A percentile compares a stretch with the other conserved stretches of the same genome.
Evolutionary conservation across 805 yeast species (phyloP).

Genomic region (Schwanniomyces polymorphus): DNA sequence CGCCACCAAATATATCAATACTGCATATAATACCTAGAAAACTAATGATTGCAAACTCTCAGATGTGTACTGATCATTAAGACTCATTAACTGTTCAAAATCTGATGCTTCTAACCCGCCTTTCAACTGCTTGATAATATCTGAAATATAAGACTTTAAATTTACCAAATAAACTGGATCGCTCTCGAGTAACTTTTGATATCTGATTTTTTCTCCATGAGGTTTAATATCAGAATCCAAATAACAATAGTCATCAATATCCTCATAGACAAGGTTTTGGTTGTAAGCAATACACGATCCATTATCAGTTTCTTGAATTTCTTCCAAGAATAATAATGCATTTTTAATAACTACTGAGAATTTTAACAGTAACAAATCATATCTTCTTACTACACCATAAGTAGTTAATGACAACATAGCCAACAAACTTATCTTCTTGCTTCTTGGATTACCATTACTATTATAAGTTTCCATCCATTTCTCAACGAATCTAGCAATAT

Average conservation of each 20-base stretch:
- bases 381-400: conserved; percentile 24
- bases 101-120: conserved; percentile 21
- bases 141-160: conserved; percentile 44
- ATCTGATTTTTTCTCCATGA: conserved; percentile 43
- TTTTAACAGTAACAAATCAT: conserved; percentile 17
- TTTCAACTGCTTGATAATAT: conserved; percentile 25
- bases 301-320: conserved; percentile 55
- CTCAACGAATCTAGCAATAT: conserved; percentile 21
- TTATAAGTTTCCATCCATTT: conserved; percentile 42
- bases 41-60: conserved; percentile 25
- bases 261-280: conserved; percentile 38
- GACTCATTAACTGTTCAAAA: conserved; percentile 32
- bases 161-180: conserved; percentile 46
- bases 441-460: conserved; percentile 71
- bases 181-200: conserved; percentile 27
- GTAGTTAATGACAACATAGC: conserved; percentile 57
- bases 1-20: not conserved
- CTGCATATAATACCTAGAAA: conserved; percentile 5
- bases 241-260: conserved; percentile 42
- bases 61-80: conserved; percentile 34
- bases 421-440: conserved; percentile 65
- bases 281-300: conserved; percentile 38
- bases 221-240: conserved; percentile 41
- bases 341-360: conserved; percentile 30
- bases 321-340: conserved; percentile 61